phyloP scores from a whole-genome alignment of 345 rosid genomes.

The Eucalyptus tenuipes region DNA sequence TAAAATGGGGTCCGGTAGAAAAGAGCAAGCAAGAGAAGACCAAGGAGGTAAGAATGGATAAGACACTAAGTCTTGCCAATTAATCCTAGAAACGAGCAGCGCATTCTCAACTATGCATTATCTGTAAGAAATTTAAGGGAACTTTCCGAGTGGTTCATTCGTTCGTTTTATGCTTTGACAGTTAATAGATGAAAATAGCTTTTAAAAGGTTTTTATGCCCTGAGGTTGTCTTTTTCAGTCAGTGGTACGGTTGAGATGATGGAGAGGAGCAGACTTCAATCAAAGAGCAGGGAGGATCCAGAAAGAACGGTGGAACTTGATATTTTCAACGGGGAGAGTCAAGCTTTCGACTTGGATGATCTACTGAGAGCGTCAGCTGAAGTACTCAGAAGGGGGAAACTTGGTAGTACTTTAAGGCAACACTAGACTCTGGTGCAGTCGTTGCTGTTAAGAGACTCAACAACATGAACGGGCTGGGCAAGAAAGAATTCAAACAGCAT shows the following conservation, averaged over 20 bases:
- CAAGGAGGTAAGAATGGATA: constrained; percentile 6
- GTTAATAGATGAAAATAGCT: not conserved
- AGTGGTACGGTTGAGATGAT: not conserved
- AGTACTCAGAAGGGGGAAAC: constrained; percentile 32
- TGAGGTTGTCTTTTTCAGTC: not conserved
- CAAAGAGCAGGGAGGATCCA: constrained; percentile 11
- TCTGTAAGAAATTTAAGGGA: not conserved
- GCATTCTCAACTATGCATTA: not conserved
- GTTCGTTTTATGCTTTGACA: not conserved
- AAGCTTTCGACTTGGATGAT: constrained; percentile 40
- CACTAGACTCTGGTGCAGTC: constrained; percentile 27
- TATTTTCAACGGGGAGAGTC: constrained; percentile 21
- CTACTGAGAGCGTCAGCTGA: constrained; percentile 46
- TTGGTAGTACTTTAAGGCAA: constrained; percentile 35
- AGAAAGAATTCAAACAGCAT: constrained; percentile 35
- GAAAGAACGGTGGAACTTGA: constrained; percentile 31
- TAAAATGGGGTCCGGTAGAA: not conserved
- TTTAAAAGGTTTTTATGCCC: not conserved
- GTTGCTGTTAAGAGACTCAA: constrained; percentile 32
- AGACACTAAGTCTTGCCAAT: not conserved
- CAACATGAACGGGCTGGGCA: constrained; percentile 15
- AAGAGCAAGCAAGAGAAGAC: not conserved
- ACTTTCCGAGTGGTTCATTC: not conserved
- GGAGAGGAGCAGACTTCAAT: constrained; percentile 1
- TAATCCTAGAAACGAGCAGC: not conserved